Evolutionary conservation across 2,329 filamentous ascomycete species (phyloP).

Genomic region (Incumbomyces delicatus): DNA sequence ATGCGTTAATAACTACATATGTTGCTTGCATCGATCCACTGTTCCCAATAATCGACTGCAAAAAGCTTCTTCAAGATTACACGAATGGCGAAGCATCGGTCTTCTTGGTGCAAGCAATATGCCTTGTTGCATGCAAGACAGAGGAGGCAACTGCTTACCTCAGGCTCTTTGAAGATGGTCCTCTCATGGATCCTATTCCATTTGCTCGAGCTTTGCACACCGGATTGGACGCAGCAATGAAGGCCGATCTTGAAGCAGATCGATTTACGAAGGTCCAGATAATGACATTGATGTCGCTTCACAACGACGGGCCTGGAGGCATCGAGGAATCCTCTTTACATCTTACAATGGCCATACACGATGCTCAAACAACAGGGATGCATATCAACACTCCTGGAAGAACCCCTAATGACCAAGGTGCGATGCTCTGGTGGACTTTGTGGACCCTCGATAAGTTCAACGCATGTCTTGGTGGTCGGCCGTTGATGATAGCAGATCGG

Average conservation of each 20-base stretch:
- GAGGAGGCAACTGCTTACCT: conserved; percentile 25
- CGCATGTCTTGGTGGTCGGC: conserved; percentile 31
- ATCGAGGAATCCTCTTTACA: conserved; percentile 32
- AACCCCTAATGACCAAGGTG: conserved; percentile 22
- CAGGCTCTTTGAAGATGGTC: conserved; percentile 23
- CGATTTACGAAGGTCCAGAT: conserved; percentile 29
- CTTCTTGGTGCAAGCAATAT: conserved; percentile 31
- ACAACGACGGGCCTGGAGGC: conserved; percentile 32
- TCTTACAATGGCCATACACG: conserved; percentile 32
- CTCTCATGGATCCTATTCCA: conserved; percentile 25
- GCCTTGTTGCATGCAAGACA: conserved; percentile 32
- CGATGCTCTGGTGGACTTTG: conserved; percentile 30
- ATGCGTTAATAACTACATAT: conserved; percentile 27
- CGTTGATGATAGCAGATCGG: conserved; percentile 30
- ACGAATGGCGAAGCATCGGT: conserved; percentile 23
- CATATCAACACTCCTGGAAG: conserved; percentile 30
- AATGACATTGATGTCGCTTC: conserved; percentile 31
- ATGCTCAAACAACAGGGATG: conserved; percentile 30
- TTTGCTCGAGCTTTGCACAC: conserved; percentile 31
- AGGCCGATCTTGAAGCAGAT: conserved; percentile 29
- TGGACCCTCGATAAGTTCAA: conserved; percentile 35
- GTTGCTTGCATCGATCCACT: conserved; percentile 30
- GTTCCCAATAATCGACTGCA: conserved; percentile 28
- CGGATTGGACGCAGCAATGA: conserved; percentile 29
- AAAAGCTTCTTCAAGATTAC: conserved; percentile 21